These are phyloP conservation scores for Aspergillus brasiliensis DNA, from an alignment of 2,329 filamentous ascomycete species.

Conservation along the genomic window DNA sequence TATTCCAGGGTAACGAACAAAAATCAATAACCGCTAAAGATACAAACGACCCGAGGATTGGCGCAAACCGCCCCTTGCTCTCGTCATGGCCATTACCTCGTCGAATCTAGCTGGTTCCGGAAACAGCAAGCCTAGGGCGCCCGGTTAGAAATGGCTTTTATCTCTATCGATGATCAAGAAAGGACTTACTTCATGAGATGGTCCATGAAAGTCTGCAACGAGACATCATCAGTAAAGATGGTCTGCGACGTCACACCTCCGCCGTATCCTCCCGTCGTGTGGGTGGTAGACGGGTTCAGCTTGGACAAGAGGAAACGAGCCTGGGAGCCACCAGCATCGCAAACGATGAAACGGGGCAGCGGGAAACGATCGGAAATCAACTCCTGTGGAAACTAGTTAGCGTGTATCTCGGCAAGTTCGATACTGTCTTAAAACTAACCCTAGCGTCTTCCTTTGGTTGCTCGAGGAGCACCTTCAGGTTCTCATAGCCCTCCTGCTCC, in stretches of 20 bases:
- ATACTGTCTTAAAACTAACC: conserved; percentile 54
- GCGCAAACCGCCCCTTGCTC: conserved; percentile 36
- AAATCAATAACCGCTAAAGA: conserved; percentile 44
- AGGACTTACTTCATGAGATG: conserved; percentile 94
- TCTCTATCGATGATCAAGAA: neutral
- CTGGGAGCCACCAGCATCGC: conserved; percentile 96
- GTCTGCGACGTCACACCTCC: conserved; percentile 90
- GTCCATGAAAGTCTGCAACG: conserved; percentile 98
- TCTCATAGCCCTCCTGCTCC: conserved; percentile 96
- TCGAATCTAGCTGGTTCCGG: conserved; percentile 50
- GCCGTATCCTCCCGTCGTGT: conserved; percentile 89
- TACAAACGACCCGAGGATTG: conserved; percentile 41
- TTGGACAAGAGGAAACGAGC: conserved; percentile 96
- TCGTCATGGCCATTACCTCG: conserved; percentile 35
- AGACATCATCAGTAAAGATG: conserved; percentile 98
- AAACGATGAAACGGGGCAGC: conserved; percentile 97
- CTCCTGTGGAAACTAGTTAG: conserved; percentile 60
- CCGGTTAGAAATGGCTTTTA: conserved; percentile 28
- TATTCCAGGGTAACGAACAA: conserved; percentile 28
- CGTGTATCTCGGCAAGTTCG: neutral
- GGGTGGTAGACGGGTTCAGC: conserved; percentile 95
- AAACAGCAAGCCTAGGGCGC: conserved; percentile 50
- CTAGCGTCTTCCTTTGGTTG: conserved; percentile 95
- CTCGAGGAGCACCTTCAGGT: conserved; percentile 84
- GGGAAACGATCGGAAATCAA: conserved; percentile 97